These are phyloP conservation scores for Saussurea involucrata DNA, from an alignment of 129 eudicot species.

Conservation along the genomic window DNA sequence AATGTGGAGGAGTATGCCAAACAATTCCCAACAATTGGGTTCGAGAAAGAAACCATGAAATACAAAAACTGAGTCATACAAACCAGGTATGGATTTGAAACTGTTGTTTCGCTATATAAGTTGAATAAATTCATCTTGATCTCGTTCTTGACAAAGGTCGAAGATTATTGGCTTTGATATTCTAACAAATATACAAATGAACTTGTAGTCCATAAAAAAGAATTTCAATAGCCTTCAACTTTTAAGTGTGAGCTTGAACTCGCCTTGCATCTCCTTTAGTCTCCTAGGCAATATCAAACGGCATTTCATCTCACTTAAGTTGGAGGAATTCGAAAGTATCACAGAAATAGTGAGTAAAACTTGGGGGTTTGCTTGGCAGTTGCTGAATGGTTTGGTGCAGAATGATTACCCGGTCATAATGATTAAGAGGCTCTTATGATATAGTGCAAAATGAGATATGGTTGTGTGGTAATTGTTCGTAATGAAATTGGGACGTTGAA, in stretches of 20 bases:
- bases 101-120: background rate
- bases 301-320: background rate
- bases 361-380: too few relatives aligned
- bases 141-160: background rate
- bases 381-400: too few relatives aligned
- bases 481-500: too few relatives aligned
- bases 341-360: too few relatives aligned
- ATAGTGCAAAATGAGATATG: too few relatives aligned
- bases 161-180: background rate
- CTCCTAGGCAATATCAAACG: background rate
- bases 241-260: background rate
- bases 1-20: constrained; percentile 96
- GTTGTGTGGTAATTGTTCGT: too few relatives aligned
- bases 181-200: background rate
- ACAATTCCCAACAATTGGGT: constrained; percentile 96
- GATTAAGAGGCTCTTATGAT: too few relatives aligned
- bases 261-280: too few relatives aligned
- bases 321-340: too few relatives aligned
- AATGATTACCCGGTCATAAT: too few relatives aligned
- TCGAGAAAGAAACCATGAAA: constrained; percentile 97
- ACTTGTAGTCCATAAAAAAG: background rate
- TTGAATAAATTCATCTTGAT: background rate
- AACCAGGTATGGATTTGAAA: constrained; percentile 33
- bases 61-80: constrained; percentile 61
- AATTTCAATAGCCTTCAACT: background rate